Evolutionary conservation across 2,329 filamentous ascomycete species (phyloP).

Genomic region (Neurospora crassa): DNA sequence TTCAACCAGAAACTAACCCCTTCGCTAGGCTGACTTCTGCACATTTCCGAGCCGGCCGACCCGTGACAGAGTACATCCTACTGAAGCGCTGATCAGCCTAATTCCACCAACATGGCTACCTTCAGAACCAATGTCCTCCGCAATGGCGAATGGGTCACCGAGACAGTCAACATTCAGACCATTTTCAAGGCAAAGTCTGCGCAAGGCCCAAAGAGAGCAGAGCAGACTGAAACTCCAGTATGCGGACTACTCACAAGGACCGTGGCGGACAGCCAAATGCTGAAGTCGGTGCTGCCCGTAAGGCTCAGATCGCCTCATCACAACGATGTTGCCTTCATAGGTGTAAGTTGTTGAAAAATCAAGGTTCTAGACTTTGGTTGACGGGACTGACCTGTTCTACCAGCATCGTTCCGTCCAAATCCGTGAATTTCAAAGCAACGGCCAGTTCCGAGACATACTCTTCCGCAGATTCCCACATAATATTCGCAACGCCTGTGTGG

Average conservation of each 20-base stretch:
- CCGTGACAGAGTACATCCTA: background rate
- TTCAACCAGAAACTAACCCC: background rate
- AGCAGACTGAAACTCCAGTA: conserved; percentile 33
- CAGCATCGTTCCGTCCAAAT: conserved; percentile 74
- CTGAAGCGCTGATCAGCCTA: conserved; percentile 11
- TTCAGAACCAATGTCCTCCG: conserved; percentile 46
- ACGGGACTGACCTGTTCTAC: conserved; percentile 5
- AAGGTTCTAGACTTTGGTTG: background rate
- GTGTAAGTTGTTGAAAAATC: conserved; percentile 40
- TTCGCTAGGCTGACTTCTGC: background rate
- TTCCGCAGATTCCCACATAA: background rate
- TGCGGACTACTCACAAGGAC: conserved; percentile 73
- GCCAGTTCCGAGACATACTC: conserved; percentile 63
- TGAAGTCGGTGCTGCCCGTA: conserved; percentile 71
- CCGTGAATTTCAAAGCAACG: conserved; percentile 60
- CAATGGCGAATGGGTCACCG: conserved; percentile 48
- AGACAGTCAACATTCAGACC: conserved; percentile 36
- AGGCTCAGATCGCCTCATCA: conserved; percentile 57
- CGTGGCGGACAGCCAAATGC: conserved; percentile 63
- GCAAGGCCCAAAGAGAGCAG: conserved; percentile 23
- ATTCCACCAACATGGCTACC: conserved; percentile 26
- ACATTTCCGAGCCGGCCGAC: background rate
- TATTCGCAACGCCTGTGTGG: conserved; percentile 69
- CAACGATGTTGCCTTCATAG: conserved; percentile 82
- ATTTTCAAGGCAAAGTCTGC: conserved; percentile 30